These are phyloP conservation scores for Aspergillus sp. DNA, from an alignment of 2,329 filamentous ascomycete genomes.

Conservation along the genomic window DNA sequence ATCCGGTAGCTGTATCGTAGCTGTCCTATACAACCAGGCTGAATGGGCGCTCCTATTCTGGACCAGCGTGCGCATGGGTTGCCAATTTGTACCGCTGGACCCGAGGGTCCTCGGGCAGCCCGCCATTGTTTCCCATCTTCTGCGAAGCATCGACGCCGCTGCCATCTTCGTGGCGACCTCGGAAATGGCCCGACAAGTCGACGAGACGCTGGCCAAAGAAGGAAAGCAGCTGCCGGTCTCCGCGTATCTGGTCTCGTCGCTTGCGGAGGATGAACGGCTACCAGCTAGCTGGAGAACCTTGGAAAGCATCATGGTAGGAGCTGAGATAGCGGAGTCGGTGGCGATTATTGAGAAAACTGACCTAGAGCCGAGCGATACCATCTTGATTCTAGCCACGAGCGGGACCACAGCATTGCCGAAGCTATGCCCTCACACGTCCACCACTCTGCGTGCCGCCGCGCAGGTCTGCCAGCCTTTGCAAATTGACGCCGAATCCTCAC, in stretches of 20 bases:
- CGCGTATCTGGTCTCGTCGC: neutral
- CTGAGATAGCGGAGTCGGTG: neutral
- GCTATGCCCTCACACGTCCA: slow-evolving; percentile 3
- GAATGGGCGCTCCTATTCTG: slow-evolving; percentile 12
- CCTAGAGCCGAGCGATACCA: neutral
- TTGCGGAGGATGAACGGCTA: neutral
- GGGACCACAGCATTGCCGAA: slow-evolving; percentile 5
- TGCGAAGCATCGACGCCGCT: neutral
- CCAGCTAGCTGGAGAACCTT: neutral
- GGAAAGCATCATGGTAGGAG: neutral
- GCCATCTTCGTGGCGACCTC: slow-evolving; percentile 3
- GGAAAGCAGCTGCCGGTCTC: neutral
- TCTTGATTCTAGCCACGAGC: slow-evolving; percentile 5
- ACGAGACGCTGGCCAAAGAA: neutral
- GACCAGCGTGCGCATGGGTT: slow-evolving; percentile 4
- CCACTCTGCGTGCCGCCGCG: neutral
- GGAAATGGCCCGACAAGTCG: neutral
- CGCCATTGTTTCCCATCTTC: neutral
- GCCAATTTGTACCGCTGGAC: slow-evolving; percentile 4
- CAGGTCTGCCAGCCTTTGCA: neutral
- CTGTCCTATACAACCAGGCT: slow-evolving; percentile 5
- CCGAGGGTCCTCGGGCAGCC: slow-evolving; percentile 1
- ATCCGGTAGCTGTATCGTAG: neutral
- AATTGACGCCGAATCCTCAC: neutral
- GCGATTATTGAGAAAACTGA: neutral